Percentiles rank a stretch among this genome's conserved stretches.
These are phyloP conservation scores for Crithidia thermophila DNA, from an alignment of 208 protist species.

Conservation along the genomic window DNA sequence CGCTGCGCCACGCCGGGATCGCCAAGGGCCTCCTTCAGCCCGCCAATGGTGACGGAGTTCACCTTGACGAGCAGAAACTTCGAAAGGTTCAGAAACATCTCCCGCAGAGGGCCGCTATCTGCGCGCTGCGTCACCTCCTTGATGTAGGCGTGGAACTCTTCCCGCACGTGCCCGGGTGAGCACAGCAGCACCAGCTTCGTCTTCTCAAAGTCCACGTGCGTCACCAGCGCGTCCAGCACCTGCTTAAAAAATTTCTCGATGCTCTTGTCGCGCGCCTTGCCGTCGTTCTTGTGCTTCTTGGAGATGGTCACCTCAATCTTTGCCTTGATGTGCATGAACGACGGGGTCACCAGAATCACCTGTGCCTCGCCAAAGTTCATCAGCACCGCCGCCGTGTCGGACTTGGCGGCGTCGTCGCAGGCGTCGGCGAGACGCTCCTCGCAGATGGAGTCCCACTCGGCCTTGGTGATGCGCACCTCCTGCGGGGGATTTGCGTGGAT, in stretches of 20 bases:
- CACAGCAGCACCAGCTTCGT: slow-evolving; percentile 96
- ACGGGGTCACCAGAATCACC: slow-evolving; percentile 92
- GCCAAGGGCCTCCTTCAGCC: slow-evolving; percentile 88
- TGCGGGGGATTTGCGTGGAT: slow-evolving; percentile 84
- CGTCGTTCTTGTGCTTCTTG: slow-evolving; percentile 85
- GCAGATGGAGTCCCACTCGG: slow-evolving; percentile 88
- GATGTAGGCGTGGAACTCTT: slow-evolving; percentile 81
- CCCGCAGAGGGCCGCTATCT: slow-evolving; percentile 63
- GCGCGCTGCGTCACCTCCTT: slow-evolving; percentile 41
- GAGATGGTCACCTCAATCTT: slow-evolving; percentile 88
- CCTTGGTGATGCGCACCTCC: slow-evolving; percentile 93
- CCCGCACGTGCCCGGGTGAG: slow-evolving; percentile 93
- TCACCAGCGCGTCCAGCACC: slow-evolving; percentile 84
- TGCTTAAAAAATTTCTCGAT: slow-evolving; percentile 94
- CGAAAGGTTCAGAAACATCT: slow-evolving; percentile 77
- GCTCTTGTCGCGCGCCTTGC: slow-evolving; percentile 85
- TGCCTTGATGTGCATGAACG: slow-evolving; percentile 93
- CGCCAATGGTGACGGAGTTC: slow-evolving; percentile 83
- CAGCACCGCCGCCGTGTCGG: slow-evolving; percentile 95
- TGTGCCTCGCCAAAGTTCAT: slow-evolving; percentile 95
- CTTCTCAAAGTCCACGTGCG: slow-evolving; percentile 94
- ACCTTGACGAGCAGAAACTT: slow-evolving; percentile 94
- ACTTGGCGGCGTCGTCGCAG: slow-evolving; percentile 65
- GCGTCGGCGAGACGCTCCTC: slow-evolving; percentile 71
- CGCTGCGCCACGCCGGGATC: slow-evolving; percentile 75